Conservation (phyloP, 345 rosid genomes). For the Mercurialis annua region DNA sequence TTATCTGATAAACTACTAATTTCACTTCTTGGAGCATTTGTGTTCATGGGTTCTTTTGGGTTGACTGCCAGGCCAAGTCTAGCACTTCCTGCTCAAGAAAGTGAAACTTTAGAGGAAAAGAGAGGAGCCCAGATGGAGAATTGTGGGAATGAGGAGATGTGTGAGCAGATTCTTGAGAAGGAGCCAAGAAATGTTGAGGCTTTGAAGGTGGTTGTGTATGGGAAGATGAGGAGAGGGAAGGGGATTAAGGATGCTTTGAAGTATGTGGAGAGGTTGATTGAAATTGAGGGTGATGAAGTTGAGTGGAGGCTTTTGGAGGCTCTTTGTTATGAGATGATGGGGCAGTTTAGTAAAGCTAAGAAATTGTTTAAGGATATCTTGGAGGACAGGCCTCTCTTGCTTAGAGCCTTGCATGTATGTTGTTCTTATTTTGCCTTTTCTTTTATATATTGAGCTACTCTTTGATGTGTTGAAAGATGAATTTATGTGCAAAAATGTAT, state of each 20-base stretch:
- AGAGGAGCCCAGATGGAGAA: slow-evolving; percentile 35
- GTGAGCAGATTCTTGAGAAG: slow-evolving; percentile 58
- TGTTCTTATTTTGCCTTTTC: background rate
- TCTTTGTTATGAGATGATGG: slow-evolving; percentile 77
- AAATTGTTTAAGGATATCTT: slow-evolving; percentile 61
- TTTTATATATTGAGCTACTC: background rate
- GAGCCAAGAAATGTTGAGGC: slow-evolving; percentile 72
- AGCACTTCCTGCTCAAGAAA: slow-evolving; percentile 38
- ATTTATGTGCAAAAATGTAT: background rate
- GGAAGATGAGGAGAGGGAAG: slow-evolving; percentile 77
- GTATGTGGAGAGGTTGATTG: slow-evolving; percentile 59
- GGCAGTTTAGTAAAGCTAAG: slow-evolving; percentile 60
- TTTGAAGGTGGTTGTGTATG: slow-evolving; percentile 60
- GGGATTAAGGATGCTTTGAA: slow-evolving; percentile 58
- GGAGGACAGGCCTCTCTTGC: slow-evolving; percentile 66
- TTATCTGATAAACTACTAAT: slow-evolving; percentile 38
- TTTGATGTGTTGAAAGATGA: background rate
- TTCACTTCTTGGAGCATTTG: slow-evolving; percentile 55
- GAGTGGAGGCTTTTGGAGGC: slow-evolving; percentile 95
- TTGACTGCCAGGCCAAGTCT: slow-evolving; percentile 39
- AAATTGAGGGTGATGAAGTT: slow-evolving; percentile 60
- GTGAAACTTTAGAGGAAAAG: slow-evolving; percentile 23
- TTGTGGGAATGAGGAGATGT: slow-evolving; percentile 47
- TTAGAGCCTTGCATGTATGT: slow-evolving; percentile 87
- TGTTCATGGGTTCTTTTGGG: slow-evolving; percentile 45